phyloP scores from a whole-genome alignment of 768 basidiomycete species.

The Pilatotrama ljubarskyi region DNA sequence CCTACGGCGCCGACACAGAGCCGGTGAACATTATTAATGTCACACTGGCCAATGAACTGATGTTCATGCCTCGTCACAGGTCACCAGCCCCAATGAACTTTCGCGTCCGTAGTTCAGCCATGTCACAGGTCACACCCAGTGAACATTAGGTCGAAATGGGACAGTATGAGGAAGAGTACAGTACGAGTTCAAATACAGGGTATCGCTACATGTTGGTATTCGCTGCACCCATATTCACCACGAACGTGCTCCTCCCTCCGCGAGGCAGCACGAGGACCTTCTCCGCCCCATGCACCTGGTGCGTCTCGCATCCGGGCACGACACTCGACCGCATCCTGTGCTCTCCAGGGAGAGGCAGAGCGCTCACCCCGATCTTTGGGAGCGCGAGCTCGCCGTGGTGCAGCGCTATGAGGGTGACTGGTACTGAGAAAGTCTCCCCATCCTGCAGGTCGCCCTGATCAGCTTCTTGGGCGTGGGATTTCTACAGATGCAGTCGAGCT shows the following conservation, averaged over 20 bases:
- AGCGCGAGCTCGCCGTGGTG: conserved; percentile 80
- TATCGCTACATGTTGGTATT: conserved; percentile 13
- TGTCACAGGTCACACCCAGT: too few species aligned
- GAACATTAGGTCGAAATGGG: too few species aligned
- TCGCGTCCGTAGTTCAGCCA: too few species aligned
- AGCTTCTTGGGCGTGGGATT: not conserved
- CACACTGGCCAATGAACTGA: too few species aligned
- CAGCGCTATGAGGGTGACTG: conserved; percentile 81
- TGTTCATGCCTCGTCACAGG: too few species aligned
- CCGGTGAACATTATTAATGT: too few species aligned
- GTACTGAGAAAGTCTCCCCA: conserved; percentile 54
- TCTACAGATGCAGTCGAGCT: conserved; percentile 21
- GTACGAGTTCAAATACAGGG: not conserved
- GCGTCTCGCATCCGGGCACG: conserved; percentile 71
- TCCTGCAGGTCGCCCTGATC: conserved; percentile 45
- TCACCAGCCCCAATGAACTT: too few species aligned
- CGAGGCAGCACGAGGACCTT: conserved; percentile 80
- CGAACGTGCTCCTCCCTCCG: conserved; percentile 78
- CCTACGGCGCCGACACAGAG: too few species aligned
- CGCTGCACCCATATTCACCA: conserved; percentile 65
- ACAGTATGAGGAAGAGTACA: not conserved
- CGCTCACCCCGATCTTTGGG: conserved; percentile 68
- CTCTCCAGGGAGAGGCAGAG: conserved; percentile 53
- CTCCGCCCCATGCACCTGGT: conserved; percentile 84
- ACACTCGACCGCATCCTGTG: conserved; percentile 58